Evolutionary conservation across 768 basidiomycete species (phyloP), one percentile per base, ranked within the genome.

Genomic region (Lactifluus hygrophoroides): DNA sequence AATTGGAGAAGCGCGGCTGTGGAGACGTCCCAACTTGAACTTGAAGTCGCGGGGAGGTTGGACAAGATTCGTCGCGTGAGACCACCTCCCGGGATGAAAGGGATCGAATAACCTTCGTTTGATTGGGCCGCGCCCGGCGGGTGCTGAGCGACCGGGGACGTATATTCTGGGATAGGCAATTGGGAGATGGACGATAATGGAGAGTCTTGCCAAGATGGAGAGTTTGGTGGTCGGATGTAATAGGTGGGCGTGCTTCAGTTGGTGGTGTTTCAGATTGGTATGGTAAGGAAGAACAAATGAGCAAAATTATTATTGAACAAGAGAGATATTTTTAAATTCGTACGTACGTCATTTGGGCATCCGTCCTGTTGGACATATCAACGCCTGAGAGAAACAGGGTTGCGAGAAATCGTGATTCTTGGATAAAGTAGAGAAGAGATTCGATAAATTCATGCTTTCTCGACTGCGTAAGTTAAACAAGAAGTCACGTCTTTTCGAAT

Each of bases 1-100:
- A 88, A 92, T 47, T 88, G 86, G 48, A 90, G 72, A 10, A 92
- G 69, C 16, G 79, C 74, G 0, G 78, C 80, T 0, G 77, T 79
- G 23, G 85, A 84, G 42, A 80, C 75, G 19, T 74, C 64, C 77
- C 80, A 82, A n/a, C n/a, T n/a, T n/a, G n/a, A n/a, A n/a, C n/a
- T n/a, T n/a, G n/a, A n/a, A 38, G 69, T 64, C 40, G 67, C 37
- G 0, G 82, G 77, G 25, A 90, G 35, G 19, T 21, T 58, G 5
- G 65, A 58, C 27, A 93, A 71, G 46, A 92, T 73, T 27, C 86
- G 77, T 42, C 82, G 77, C 0, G 86, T 82, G 28, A 92, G 72
- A 2, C 90, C 90, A 34, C 86, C 86, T 16, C 87, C 86, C 0
- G 90, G 89, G 28, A 91, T 84, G 71, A 89, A 86, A 32, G 89